These are phyloP conservation scores for Magnolia kwangsiensis DNA, from an alignment of 164 flowering plant species.

Conservation along the genomic window DNA sequence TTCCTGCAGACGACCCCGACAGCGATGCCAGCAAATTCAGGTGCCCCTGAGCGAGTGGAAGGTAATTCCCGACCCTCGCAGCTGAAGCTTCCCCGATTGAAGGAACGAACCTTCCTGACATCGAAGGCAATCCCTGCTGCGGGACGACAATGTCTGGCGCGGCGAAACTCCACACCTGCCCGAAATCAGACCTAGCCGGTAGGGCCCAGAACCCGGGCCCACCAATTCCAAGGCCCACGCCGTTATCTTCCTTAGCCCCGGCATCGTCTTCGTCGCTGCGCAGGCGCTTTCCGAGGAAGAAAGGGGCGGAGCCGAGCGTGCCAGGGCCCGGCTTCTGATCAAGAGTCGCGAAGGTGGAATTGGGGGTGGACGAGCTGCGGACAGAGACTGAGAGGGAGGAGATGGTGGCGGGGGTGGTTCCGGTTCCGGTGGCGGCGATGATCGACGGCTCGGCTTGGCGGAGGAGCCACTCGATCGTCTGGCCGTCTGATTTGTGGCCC, in stretches of 20 bases:
- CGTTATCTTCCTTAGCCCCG: conserved; percentile 17
- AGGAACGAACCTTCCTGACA: conserved; percentile 36
- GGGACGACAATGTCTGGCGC: conserved; percentile 54
- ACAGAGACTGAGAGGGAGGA: conserved; percentile 60
- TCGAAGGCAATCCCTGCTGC: conserved; percentile 19
- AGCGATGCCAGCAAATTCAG: conserved; percentile 70
- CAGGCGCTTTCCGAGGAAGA: conserved; percentile 77
- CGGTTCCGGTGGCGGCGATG: conserved; percentile 88
- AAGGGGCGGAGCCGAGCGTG: conserved; percentile 46
- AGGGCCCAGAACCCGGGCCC: conserved; percentile 69
- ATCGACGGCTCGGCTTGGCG: conserved; percentile 97
- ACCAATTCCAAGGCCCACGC: conserved; percentile 22
- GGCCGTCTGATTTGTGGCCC: conserved; percentile 89
- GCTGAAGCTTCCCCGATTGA: conserved; percentile 71
- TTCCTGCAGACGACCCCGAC: conserved; percentile 39
- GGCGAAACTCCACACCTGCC: conserved; percentile 88
- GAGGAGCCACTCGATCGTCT: conserved; percentile 91
- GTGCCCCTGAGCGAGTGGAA: conserved; percentile 61
- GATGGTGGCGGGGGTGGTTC: conserved; percentile 79
- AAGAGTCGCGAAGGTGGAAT: conserved; percentile 32
- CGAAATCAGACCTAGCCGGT: conserved; percentile 76
- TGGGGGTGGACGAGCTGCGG: conserved; percentile 23
- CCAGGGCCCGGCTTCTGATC: conserved; percentile 43
- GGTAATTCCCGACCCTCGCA: conserved; percentile 68
- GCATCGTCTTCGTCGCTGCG: conserved; percentile 46